Percentiles rank a stretch among this genome's conserved stretches.
Conservation (phyloP, 352 stramenopile genomes). For the Labyrinthula sp. region DNA sequence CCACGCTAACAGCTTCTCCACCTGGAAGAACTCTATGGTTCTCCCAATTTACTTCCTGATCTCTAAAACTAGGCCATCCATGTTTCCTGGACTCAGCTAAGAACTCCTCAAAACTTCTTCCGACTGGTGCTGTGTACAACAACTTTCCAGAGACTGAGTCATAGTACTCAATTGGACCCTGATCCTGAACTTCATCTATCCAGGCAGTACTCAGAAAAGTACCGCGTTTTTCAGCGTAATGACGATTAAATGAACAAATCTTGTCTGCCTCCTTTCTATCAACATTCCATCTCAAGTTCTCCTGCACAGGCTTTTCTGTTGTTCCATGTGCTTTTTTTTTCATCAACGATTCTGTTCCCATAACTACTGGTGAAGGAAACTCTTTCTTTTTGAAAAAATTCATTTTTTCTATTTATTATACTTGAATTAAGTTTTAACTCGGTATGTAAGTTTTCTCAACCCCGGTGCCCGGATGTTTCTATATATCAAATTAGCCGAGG, state of each 20-base stretch:
- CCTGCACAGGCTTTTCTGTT: slow-evolving; percentile 38
- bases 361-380: slow-evolving; percentile 18
- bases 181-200: slow-evolving; percentile 25
- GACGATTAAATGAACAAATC: slow-evolving; percentile 53
- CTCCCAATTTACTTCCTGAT: slow-evolving; percentile 50
- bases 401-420: no score
- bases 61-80: slow-evolving; percentile 48
- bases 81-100: slow-evolving; percentile 41
- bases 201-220: slow-evolving; percentile 40
- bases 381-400: no score
- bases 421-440: no score
- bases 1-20: slow-evolving; percentile 45
- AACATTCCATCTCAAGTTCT: slow-evolving; percentile 45
- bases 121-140: slow-evolving; percentile 43
- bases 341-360: slow-evolving; percentile 39
- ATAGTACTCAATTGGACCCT: slow-evolving; percentile 42
- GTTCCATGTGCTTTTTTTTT: slow-evolving; percentile 44
- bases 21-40: slow-evolving; percentile 46
- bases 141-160: slow-evolving; percentile 50
- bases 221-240: slow-evolving; percentile 47
- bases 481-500: no score
- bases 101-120: slow-evolving; percentile 43
- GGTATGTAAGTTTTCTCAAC: no score
- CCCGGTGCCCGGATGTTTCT: no score
- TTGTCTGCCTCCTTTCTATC: slow-evolving; percentile 44